Evolutionary conservation across 768 basidiomycete species (phyloP), one percentile per base, ranked within the genome.

Genomic region (Pleurotus citrinopileatus): DNA sequence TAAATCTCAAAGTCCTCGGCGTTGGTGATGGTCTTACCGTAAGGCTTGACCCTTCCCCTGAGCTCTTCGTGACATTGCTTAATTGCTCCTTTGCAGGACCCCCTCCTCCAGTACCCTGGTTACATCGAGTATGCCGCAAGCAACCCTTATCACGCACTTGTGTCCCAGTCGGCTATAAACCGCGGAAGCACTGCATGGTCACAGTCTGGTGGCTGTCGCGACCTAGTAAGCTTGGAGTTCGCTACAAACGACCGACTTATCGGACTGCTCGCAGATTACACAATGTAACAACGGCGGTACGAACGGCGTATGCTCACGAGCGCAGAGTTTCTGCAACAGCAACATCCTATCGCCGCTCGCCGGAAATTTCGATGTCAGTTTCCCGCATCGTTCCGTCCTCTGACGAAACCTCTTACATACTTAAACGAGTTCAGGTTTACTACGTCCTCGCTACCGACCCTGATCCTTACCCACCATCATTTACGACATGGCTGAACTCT

Each of bases 11-110:
- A 63, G 70, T 76, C 22, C 74, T 85, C n/a, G 85, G 81, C 15
- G 71, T 87, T 19, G 84, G 85, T 15, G 74, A 87, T 60, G 83
- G 83, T 9, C 65, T 85, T 20, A 84, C 83, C 3, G 82, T 84
- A 64, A 12, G 73, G n/a, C n/a, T 57, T 15, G 2, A 44, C 19
- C n/a, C 17, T 9, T 26, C 28, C 8, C 27, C 25, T n/a, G 19
- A 40, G 38, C 17, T 9, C 10, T 13, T 19, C 17, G 10, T 40
- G 10, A 15, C n/a, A 40, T n/a, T 40, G 19, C 7, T 7, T 19
- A 13, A 6, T 4, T 27, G 28, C 10, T 4, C n/a, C 12, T 42
- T 37, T 25, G 19, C 51, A 74, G 73, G 71, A 76, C 57, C 72
- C 73, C 3, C 62, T 83, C 22, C 60, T 60, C 1, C 84, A 85